Evolutionary conservation across 768 basidiomycete species (phyloP), one percentile per base, ranked within the genome.

Genomic region (Tricholoma sp.): DNA sequence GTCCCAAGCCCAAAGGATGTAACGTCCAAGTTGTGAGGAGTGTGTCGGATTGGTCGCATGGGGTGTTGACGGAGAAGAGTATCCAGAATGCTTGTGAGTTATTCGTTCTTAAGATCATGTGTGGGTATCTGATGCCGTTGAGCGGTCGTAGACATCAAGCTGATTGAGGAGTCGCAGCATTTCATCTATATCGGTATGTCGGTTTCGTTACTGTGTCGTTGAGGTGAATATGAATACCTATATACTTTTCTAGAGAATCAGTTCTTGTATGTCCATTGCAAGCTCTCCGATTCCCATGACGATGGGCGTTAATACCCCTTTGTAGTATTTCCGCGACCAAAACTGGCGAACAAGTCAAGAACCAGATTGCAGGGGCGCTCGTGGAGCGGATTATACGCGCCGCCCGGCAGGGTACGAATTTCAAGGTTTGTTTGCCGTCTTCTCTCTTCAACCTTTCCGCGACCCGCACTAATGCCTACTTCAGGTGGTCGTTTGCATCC

Each of bases 31-130:
- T 82, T 14, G 80, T 92, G 43, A 82, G 96, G 54, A 91, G 89
- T 59, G 89, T 94, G 19, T 85, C 80, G 1, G 96, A 98, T 71
- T 99, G 96, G 96, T 90, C 87, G 64, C 91, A 94, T 64, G 96
- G 95, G 2, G 89, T 94, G 34, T 76, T 95, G 61, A 88, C 83
- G 3, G 96, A 98, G 70, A 82, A 84, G 57, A 94, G 91, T 70
- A 93, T 98, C 58, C 95, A 97, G 72, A 89, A 93, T 63, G 95
- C 96, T 49, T 94, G 91, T 91, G 65, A 68, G 88, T 82, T 50
- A 32, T 4, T 27, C 24, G 24, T 27, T 27, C 24, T 27, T 2
- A 27, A 27, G 24, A 27, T 27, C 24, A 27, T 27, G 24, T 3
- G 24, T 27, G 5, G 24, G 24, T 2, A 27, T 27, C 24, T 27